Evolutionary conservation across 2,329 filamentous ascomycete genomes (phyloP).

Genomic region (Cryoendolithus antarcticus): DNA sequence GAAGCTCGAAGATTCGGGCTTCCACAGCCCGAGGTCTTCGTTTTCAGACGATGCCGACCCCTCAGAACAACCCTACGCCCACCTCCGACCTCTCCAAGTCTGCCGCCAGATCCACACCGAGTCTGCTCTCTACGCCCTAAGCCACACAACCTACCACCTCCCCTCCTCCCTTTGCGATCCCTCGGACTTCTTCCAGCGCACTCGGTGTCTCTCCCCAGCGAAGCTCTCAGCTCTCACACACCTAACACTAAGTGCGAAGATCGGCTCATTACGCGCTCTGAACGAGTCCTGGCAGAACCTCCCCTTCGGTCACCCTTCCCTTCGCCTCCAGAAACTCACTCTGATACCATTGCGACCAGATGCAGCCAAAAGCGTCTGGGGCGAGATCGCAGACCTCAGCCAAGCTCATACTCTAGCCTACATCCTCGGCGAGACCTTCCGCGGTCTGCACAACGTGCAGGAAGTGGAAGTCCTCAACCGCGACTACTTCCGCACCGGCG

Average conservation of each 20-base stretch:
- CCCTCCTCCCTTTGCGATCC: constrained; percentile 14
- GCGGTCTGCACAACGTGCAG: constrained; percentile 18
- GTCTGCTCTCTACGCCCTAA: constrained; percentile 21
- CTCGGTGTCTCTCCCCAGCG: constrained; percentile 8
- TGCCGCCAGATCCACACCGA: constrained; percentile 12
- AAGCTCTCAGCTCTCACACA: constrained; percentile 19
- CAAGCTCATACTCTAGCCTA: constrained; percentile 25
- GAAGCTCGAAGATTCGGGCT: no score
- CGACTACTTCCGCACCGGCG: constrained; percentile 21
- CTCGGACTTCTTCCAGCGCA: constrained; percentile 15
- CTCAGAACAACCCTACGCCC: no score
- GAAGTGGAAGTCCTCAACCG: constrained; percentile 20
- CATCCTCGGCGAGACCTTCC: constrained; percentile 24
- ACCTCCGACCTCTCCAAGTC: constrained; percentile 1
- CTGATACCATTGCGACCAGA: constrained; percentile 22
- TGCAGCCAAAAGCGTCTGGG: constrained; percentile 15
- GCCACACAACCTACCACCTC: constrained; percentile 18
- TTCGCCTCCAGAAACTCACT: constrained; percentile 20
- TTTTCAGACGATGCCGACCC: no score
- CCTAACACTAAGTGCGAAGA: constrained; percentile 21
- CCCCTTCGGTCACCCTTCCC: constrained; percentile 21
- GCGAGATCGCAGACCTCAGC: constrained; percentile 23
- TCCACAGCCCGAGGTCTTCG: no score
- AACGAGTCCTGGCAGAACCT: constrained; percentile 24
- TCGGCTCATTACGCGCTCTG: constrained; percentile 20